Evolutionary conservation across 2,329 filamentous ascomycete species (phyloP).

Genomic region (Pseudogymnoascus sp.): DNA sequence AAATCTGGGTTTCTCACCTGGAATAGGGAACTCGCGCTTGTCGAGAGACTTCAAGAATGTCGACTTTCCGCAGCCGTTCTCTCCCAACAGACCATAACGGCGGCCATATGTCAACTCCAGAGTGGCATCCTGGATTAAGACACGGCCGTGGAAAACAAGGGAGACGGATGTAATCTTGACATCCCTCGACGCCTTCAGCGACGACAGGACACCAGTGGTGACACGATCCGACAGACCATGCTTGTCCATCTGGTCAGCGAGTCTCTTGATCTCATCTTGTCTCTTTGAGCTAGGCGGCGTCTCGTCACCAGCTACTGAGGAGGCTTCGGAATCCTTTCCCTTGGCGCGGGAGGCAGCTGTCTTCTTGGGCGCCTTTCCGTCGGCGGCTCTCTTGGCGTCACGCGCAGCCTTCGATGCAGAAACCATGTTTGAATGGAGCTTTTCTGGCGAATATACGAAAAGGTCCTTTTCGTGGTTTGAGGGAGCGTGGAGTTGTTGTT

Average conservation of each 20-base stretch:
- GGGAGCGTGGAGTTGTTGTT: conserved; percentile 7
- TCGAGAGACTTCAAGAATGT: conserved; percentile 95
- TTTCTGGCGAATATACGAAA: conserved; percentile 2
- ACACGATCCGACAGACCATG: conserved; percentile 94
- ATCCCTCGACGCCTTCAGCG: conserved; percentile 77
- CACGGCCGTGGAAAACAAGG: conserved; percentile 94
- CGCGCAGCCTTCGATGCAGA: conserved; percentile 66
- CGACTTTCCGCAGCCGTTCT: conserved; percentile 99
- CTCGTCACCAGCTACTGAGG: conserved; percentile 65
- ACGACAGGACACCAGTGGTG: conserved; percentile 92
- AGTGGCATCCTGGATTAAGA: conserved; percentile 88
- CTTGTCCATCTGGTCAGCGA: conserved; percentile 91
- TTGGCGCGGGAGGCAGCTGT: conserved; percentile 59
- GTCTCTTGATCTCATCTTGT: conserved; percentile 75
- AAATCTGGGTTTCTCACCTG: conserved; percentile 30
- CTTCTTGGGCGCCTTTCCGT: conserved; percentile 73
- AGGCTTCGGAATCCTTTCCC: conserved; percentile 59
- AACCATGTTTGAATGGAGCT: conserved; percentile 46
- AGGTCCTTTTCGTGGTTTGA: conserved; percentile 7
- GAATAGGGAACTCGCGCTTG: conserved; percentile 89
- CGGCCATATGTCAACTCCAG: conserved; percentile 90
- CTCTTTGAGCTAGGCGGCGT: conserved; percentile 56
- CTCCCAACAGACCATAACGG: conserved; percentile 88
- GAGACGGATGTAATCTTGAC: conserved; percentile 94
- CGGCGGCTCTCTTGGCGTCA: conserved; percentile 62